These are phyloP conservation scores for Colletotrichum simmondsii DNA, from an alignment of 2,329 filamentous ascomycete genomes.

Conservation along the genomic window DNA sequence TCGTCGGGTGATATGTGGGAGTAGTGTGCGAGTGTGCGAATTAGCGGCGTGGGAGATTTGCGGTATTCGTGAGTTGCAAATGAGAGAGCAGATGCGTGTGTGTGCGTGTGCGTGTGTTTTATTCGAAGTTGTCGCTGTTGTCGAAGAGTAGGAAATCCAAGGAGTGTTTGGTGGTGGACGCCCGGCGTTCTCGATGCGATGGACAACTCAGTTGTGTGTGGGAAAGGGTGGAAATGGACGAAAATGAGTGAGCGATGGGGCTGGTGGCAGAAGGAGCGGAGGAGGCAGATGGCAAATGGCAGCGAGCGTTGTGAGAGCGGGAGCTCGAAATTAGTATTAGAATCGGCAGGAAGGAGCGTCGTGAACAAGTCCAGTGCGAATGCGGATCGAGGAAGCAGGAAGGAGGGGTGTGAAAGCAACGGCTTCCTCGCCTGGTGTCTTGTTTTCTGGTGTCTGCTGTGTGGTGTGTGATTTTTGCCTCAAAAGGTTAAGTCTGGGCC, in stretches of 20 bases:
- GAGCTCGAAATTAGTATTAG: conserved; percentile 25
- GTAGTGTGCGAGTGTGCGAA: not conserved
- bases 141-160: conserved; percentile 29
- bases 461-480: conserved; percentile 3
- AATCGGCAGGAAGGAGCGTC: conserved; percentile 26
- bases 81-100: not conserved
- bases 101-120: not conserved
- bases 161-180: conserved; percentile 16
- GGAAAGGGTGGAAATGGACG: not conserved
- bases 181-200: conserved; percentile 15
- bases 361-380: conserved; percentile 27
- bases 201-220: not conserved
- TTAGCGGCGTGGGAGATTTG: conserved; percentile 10
- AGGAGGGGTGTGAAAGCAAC: not conserved
- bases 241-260: not conserved
- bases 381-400: conserved; percentile 17
- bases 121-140: conserved; percentile 5
- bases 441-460: not conserved
- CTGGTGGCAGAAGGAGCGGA: not conserved
- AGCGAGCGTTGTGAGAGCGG: not conserved
- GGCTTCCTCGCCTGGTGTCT: conserved; percentile 8
- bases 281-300: not conserved
- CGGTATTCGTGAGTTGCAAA: conserved; percentile 4
- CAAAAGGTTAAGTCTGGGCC: conserved; percentile 15
- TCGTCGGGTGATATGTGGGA: conserved; percentile 12